Base-by-base conservation (phyloP, 228 moss, liverwort and hornwort genomes). In the Sphagnum magellanicum region DNA sequence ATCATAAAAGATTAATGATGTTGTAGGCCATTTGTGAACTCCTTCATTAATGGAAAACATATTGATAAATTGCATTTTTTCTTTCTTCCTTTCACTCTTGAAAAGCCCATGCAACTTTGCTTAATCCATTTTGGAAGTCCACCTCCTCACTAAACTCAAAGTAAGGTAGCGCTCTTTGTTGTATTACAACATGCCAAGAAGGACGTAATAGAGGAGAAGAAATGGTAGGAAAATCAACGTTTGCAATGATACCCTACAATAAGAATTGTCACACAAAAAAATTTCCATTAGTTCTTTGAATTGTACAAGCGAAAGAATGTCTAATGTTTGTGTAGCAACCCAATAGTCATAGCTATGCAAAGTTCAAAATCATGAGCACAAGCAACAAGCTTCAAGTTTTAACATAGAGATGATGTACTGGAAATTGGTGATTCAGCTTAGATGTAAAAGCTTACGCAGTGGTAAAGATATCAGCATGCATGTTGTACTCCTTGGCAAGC, bases 211-310 rank as follows among this genome's bases (percentile, higher is more conserved):
- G 4, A 74, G 89, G 64, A 94, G 66, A 53, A 88, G 84, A 72
- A 94, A 79, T 49, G 94, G 94, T 70, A 94, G 72, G 73, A 94
- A 94, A 47, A 86, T 53, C 13, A 87, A 68, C 0, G 84, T 94
- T 65, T 94, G 94, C 16, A 94, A 63, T 66, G 91, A 94, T 49
- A 91, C 86, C 48, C 94, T 94, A 89, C 10, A 47, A 49, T 50
- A 60, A 48, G 8, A 4, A 0, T 47, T 59, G 50, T 66, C 16
- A 8, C 7, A 8, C 10, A 7, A 55, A 55, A 55, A 55, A 8
- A 8, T 0, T 7, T 7, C 12, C 9, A 55, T 55, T 12, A 55
- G 8, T 12, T 7, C 53, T 12, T 55, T 8, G 53, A 12, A 55
- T 55, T 55, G 3, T 16, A 16, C 50, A 5, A 13, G 6, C 1